Base-by-base conservation (phyloP, 2,329 filamentous ascomycete genomes). In the Fusarium hostae region DNA sequence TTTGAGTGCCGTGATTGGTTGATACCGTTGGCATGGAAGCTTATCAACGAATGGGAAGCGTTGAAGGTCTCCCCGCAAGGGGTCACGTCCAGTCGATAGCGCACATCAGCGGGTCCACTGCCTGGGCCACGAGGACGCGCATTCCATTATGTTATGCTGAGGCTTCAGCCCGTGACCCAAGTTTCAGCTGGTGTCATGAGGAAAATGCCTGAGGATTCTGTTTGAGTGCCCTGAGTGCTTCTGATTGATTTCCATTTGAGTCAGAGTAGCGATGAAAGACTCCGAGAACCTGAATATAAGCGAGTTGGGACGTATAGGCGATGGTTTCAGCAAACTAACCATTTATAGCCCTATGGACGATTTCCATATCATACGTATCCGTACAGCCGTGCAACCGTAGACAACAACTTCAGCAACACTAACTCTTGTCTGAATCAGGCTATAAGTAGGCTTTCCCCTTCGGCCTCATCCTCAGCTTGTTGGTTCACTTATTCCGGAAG, bases 61-160 rank as follows among this genome's bases (percentile, higher is more conserved):
- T 4, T 13, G 9, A 12, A 2, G 10, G 1, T 9, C 44, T 63
- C 57, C 57, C 69, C 65, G 56, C 69, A 70, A 71, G 64, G 63
- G 68, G 64, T 70, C 68, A 67, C 70, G 68, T 55, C 47, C 47
- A 48, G 22, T 44, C 39, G 35, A 52, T 66, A 70, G 66, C 45
- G 66, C 51, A 69, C 57, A 68, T 74, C 63, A 66, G 58, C 32
- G 71, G 69, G 45, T 43, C 65, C 45, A 58, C 50, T 72, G 60
- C 60, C 69, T 61, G 69, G 55, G 40, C 52, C 70, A 72, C 69
- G 68, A 45, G 59, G 70, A 59, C 70, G 40, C 65, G 57, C 52
- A 68, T 62, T 52, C 28, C 40, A 62, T 59, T 39, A 40, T 39
- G 34, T 35, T 35, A 35, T 35, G 16, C 34, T 63, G 34, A 59